A percentile compares a stretch with the other conserved stretches of the same genome.
phyloP scores from a whole-genome alignment of 2,329 filamentous ascomycete genomes.

The Aspergillus versicolor region DNA sequence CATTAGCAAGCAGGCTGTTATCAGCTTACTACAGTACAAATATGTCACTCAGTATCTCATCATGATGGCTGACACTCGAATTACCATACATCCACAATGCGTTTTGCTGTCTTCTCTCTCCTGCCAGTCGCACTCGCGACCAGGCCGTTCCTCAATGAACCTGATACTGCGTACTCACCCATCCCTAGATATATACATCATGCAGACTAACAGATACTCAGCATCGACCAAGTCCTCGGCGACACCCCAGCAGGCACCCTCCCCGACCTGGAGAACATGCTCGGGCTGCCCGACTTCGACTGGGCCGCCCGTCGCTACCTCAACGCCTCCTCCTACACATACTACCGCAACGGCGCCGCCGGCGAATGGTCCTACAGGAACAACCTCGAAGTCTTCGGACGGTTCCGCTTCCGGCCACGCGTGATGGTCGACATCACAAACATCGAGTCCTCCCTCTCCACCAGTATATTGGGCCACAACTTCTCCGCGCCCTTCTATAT shows the following conservation, averaged over 20 bases:
- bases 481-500: constrained; percentile 15
- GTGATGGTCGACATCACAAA: constrained; percentile 12
- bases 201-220: background rate
- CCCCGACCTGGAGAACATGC: constrained; percentile 3
- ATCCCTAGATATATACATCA: background rate
- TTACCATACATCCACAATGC: background rate
- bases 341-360: constrained; percentile 14
- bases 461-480: constrained; percentile 11
- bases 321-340: constrained; percentile 13
- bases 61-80: too few species aligned
- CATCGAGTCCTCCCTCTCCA: constrained; percentile 8
- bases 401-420: constrained; percentile 11
- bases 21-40: too few species aligned
- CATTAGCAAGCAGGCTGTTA: too few species aligned
- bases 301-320: constrained; percentile 12
- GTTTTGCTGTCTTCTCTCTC: constrained; percentile 5
- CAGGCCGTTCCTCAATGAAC: constrained; percentile 12
- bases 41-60: too few species aligned
- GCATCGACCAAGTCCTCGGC: constrained; percentile 9
- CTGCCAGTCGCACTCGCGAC: constrained; percentile 5
- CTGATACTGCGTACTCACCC: constrained; percentile 8
- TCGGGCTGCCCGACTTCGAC: constrained; percentile 11
- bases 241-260: constrained; percentile 7
- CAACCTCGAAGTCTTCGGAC: constrained; percentile 11
- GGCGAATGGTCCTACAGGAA: constrained; percentile 15